Evolutionary conservation across 2,329 filamentous ascomycete species (phyloP).

Genomic region (Ophiostoma sp.): DNA sequence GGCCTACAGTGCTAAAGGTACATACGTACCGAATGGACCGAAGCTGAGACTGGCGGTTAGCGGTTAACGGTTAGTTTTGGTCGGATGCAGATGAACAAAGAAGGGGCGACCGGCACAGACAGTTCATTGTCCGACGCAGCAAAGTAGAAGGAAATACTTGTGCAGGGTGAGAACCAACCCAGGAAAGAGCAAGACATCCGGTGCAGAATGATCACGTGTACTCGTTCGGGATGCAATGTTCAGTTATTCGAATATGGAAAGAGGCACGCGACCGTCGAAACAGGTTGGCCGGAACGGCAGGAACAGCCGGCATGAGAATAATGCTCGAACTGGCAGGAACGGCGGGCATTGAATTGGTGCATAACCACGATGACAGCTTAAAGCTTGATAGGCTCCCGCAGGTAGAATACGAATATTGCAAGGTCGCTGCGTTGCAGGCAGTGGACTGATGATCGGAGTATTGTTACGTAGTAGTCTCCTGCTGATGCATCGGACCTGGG

Average conservation of each 20-base stretch:
- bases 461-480: not conserved
- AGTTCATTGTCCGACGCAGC: not conserved
- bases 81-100: not conserved
- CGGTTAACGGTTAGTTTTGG: not conserved
- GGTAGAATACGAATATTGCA: not conserved
- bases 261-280: not conserved
- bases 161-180: not conserved
- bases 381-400: not conserved
- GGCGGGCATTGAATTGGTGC: not conserved
- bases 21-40: not conserved
- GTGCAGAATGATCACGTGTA: not conserved
- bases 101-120: not conserved
- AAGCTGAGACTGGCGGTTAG: not conserved
- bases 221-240: not conserved
- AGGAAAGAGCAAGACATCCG: not conserved
- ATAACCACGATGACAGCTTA: not conserved
- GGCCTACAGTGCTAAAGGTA: not conserved
- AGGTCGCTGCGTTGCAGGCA: not conserved
- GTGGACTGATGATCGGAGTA: slow-evolving; percentile 9
- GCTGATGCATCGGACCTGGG: slow-evolving; percentile 3
- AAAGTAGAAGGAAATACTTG: not conserved
- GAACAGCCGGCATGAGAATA: not conserved
- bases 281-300: slow-evolving; percentile 7
- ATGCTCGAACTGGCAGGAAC: not conserved
- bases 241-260: not conserved